Percentiles rank a stretch among this genome's conserved stretches.
These are phyloP conservation scores for Eremomyces bilateralis DNA, from an alignment of 495 filamentous ascomycete species.

Conservation along the genomic window DNA sequence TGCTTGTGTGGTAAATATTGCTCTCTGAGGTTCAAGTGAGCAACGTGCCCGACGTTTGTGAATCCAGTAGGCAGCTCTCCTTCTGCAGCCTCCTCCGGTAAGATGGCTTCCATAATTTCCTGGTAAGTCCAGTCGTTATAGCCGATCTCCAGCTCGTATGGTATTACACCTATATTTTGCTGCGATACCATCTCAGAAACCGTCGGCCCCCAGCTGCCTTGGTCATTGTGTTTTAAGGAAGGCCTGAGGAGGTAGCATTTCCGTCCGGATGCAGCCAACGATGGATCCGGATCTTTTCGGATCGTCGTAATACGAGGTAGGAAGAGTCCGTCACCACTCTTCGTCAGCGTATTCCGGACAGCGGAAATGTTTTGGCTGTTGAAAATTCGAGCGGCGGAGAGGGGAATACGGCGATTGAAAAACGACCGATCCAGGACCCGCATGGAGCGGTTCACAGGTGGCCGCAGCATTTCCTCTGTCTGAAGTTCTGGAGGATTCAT, in stretches of 20 bases:
- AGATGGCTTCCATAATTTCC: constrained; percentile 45
- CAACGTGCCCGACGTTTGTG: constrained; percentile 70
- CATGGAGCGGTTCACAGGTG: constrained; percentile 67
- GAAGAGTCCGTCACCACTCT: constrained; percentile 35
- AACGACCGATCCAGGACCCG: constrained; percentile 57
- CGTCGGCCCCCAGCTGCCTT: constrained; percentile 47
- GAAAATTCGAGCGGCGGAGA: constrained; percentile 58
- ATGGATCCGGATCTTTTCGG: constrained; percentile 26
- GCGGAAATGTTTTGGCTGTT: constrained; percentile 47
- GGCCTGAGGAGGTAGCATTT: constrained; percentile 62
- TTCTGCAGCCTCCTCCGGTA: constrained; percentile 51
- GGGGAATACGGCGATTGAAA: constrained; percentile 50
- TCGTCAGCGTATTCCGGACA: constrained; percentile 36
- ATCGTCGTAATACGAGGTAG: constrained; percentile 35
- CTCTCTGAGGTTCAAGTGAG: constrained; percentile 81
- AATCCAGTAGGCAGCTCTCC: constrained; percentile 60
- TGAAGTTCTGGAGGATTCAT: constrained; percentile 3
- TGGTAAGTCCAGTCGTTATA: constrained; percentile 70
- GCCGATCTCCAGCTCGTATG: constrained; percentile 51
- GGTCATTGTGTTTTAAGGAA: constrained; percentile 36
- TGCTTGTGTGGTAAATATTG: constrained; percentile 61
- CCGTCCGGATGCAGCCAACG: constrained; percentile 26
- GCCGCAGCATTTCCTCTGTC: constrained; percentile 39
- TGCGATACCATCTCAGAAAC: constrained; percentile 45
- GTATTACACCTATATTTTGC: constrained; percentile 42